A percentile compares a stretch with the other conserved stretches of the same genome.
Evolutionary conservation across 2,329 filamentous ascomycete species (phyloP).

Genomic region (Pleurostoma richardsiae): DNA sequence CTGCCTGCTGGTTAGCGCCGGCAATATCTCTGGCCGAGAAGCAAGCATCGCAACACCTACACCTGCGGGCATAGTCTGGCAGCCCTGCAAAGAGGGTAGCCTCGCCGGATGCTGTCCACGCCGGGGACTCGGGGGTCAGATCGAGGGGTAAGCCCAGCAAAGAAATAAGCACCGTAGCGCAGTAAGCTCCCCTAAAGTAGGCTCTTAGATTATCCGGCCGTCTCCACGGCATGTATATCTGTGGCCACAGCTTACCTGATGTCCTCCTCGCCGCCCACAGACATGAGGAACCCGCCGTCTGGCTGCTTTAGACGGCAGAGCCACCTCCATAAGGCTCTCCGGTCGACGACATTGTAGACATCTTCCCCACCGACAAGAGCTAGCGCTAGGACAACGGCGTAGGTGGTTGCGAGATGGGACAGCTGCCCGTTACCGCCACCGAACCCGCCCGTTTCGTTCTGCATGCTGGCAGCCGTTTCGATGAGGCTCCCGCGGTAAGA

Average conservation of each 20-base stretch:
- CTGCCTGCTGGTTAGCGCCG: conserved; percentile 33
- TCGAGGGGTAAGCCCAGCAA: conserved; percentile 79
- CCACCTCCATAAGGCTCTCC: conserved; percentile 86
- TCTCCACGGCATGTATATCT: conserved; percentile 23
- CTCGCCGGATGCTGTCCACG: conserved; percentile 54
- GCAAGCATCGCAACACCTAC: conserved; percentile 45
- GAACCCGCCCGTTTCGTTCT: conserved; percentile 81
- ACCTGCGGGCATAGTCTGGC: conserved; percentile 73
- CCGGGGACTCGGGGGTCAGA: conserved; percentile 68
- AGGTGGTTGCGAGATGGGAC: conserved; percentile 84
- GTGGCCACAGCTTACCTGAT: conserved; percentile 56
- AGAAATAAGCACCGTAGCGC: conserved; percentile 78
- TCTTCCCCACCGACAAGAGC: conserved; percentile 72
- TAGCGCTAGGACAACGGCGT: conserved; percentile 76
- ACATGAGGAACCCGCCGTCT: conserved; percentile 87
- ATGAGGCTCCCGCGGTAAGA: conserved; percentile 66
- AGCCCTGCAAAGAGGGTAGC: conserved; percentile 66
- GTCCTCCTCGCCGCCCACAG: conserved; percentile 83
- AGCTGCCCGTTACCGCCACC: conserved; percentile 89
- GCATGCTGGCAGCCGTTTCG: conserved; percentile 72
- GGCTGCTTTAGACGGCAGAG: conserved; percentile 79
- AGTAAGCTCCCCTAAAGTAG: conserved; percentile 73
- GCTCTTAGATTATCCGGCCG: conserved; percentile 1
- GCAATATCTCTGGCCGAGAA: conserved; percentile 4
- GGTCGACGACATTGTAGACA: conserved; percentile 71